Percentiles rank a stretch among this genome's conserved stretches.
Conservation (phyloP, 73 alveolate species). For the Stentor coeruleus region DNA sequence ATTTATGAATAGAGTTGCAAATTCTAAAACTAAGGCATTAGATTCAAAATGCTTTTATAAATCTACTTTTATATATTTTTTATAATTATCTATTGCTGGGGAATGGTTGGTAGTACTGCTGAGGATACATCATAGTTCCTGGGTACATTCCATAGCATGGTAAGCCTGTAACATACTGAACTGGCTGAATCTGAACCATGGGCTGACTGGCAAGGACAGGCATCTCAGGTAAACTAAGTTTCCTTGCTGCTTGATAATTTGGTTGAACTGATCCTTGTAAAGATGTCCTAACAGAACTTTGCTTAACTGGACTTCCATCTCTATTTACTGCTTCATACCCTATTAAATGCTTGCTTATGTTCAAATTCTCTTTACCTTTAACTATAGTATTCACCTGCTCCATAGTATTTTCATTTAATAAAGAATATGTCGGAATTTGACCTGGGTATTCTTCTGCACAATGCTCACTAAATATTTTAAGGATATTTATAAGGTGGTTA, state of each 20-base stretch:
- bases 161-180: background rate
- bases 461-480: background rate
- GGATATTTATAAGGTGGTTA: background rate
- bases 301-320: constrained; percentile 4
- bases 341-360: background rate
- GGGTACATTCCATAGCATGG: background rate
- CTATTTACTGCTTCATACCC: background rate
- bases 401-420: background rate
- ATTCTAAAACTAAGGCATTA: too few relatives aligned
- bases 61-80: too few relatives aligned
- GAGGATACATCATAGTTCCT: background rate
- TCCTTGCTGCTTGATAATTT: background rate
- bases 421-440: background rate
- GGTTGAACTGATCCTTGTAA: background rate
- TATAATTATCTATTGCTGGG: too few relatives aligned
- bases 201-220: background rate
- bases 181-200: background rate
- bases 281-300: background rate
- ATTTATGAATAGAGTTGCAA: too few relatives aligned
- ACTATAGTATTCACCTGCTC: background rate
- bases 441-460: constrained; percentile 11
- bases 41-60: too few relatives aligned
- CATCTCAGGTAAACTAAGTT: background rate
- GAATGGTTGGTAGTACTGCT: too few relatives aligned
- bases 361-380: background rate